These are phyloP conservation scores for Rhizophora apiculata DNA, from an alignment of 345 rosid genomes.

Conservation along the genomic window DNA sequence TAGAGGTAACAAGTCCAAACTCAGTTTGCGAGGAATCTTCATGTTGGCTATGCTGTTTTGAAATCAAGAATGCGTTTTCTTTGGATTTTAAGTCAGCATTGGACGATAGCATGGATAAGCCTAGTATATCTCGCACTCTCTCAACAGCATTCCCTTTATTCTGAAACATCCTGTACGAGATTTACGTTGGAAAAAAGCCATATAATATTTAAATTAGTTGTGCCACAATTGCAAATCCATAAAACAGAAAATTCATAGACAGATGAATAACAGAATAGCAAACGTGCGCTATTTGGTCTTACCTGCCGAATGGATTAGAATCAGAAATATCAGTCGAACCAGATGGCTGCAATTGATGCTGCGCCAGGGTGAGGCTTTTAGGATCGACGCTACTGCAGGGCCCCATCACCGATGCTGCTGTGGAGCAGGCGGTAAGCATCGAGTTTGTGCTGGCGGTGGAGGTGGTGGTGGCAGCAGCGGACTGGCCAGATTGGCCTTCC, in stretches of 20 bases:
- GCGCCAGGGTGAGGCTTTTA: slow-evolving; percentile 38
- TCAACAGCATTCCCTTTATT: slow-evolving; percentile 28
- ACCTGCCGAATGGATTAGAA: slow-evolving; percentile 31
- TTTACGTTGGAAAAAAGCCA: not conserved
- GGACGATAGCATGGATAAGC: slow-evolving; percentile 31
- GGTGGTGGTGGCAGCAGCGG: slow-evolving; percentile 37
- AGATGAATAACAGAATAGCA: not conserved
- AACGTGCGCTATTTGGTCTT: not conserved
- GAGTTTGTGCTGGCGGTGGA: slow-evolving; percentile 21
- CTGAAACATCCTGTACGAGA: slow-evolving; percentile 41
- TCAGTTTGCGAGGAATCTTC: slow-evolving; percentile 27
- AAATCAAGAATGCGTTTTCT: slow-evolving; percentile 33
- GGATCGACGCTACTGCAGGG: slow-evolving; percentile 37
- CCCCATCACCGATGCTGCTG: slow-evolving; percentile 30
- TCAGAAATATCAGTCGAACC: slow-evolving; percentile 24
- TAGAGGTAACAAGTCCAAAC: slow-evolving; percentile 42
- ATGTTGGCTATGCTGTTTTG: slow-evolving; percentile 35
- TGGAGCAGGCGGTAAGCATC: slow-evolving; percentile 21
- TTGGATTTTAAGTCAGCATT: slow-evolving; percentile 28
- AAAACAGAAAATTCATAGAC: no score
- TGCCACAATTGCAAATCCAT: no score
- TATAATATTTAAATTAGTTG: not conserved
- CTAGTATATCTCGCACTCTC: slow-evolving; percentile 30
- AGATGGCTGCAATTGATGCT: slow-evolving; percentile 39
- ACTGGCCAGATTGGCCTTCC: slow-evolving; percentile 90